phyloP scores from a whole-genome alignment of 1,284 basidiomycete genomes.

The Fomitopsis schrenkii region DNA sequence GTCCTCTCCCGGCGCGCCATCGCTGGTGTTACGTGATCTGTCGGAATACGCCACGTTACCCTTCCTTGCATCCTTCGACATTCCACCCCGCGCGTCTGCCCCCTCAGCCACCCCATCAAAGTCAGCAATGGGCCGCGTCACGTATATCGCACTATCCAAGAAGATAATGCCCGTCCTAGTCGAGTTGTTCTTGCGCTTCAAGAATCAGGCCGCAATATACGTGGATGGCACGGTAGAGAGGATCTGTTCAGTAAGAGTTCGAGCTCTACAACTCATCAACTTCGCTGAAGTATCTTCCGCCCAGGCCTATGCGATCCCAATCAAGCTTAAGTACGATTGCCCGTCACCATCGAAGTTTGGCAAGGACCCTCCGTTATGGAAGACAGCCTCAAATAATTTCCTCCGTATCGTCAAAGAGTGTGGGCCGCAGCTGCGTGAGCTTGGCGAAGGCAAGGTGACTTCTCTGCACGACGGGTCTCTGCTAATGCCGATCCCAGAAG shows the following conservation, averaged over 20 bases:
- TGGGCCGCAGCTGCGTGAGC: constrained; percentile 41
- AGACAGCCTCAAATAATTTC: constrained; percentile 78
- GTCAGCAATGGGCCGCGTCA: constrained; percentile 51
- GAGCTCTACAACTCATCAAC: not conserved
- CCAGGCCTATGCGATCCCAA: constrained; percentile 84
- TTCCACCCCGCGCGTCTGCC: constrained; percentile 23
- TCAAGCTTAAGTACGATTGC: constrained; percentile 94
- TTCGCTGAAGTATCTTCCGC: not conserved
- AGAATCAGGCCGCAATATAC: constrained; percentile 61
- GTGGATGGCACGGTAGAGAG: constrained; percentile 80
- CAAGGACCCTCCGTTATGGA: constrained; percentile 86
- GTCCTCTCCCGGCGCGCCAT: constrained; percentile 54
- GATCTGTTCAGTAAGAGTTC: constrained; percentile 60
- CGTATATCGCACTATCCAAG: constrained; percentile 86
- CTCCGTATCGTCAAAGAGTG: constrained; percentile 66
- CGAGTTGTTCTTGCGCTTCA: constrained; percentile 66
- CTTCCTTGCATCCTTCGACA: constrained; percentile 76
- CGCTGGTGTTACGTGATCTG: constrained; percentile 77
- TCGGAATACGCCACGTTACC: constrained; percentile 85
- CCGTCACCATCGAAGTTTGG: constrained; percentile 84
- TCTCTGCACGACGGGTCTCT: not conserved
- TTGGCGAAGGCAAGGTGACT: constrained; percentile 41
- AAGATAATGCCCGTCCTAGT: constrained; percentile 82
- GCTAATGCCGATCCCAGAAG: constrained; percentile 31
- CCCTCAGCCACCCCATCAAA: constrained; percentile 34